These are phyloP conservation scores for Aureobasidium sp. DNA, from an alignment of 2,329 filamentous ascomycete genomes.

Conservation along the genomic window DNA sequence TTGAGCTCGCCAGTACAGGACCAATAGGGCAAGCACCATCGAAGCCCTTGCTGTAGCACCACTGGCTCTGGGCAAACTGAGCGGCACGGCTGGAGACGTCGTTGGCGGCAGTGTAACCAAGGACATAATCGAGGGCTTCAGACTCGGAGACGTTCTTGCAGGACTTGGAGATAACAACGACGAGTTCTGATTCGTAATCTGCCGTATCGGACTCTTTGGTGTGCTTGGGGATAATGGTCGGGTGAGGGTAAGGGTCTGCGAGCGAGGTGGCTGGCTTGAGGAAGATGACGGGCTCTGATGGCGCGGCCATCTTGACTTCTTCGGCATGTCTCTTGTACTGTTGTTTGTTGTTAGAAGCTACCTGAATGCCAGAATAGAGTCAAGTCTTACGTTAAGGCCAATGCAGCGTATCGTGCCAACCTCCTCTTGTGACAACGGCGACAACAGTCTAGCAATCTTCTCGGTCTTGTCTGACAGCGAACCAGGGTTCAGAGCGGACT, in stretches of 20 bases:
- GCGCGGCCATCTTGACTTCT: slow-evolving; percentile 45
- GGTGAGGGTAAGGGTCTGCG: slow-evolving; percentile 44
- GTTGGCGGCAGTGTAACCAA: slow-evolving; percentile 57
- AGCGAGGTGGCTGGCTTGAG: slow-evolving; percentile 49
- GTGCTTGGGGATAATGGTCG: slow-evolving; percentile 46
- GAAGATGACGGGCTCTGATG: slow-evolving; percentile 46
- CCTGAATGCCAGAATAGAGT: background rate
- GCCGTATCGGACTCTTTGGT: slow-evolving; percentile 45
- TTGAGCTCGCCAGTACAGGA: slow-evolving; percentile 17
- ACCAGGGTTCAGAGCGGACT: slow-evolving; percentile 49
- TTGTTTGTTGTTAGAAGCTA: background rate
- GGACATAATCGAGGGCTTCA: slow-evolving; percentile 50
- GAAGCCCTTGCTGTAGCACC: slow-evolving; percentile 53
- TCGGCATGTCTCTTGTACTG: slow-evolving; percentile 42
- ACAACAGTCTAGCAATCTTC: slow-evolving; percentile 40
- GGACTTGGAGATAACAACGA: slow-evolving; percentile 45
- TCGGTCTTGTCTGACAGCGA: slow-evolving; percentile 40
- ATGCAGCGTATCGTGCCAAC: slow-evolving; percentile 52
- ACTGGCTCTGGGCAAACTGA: slow-evolving; percentile 48
- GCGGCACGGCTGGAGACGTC: slow-evolving; percentile 53
- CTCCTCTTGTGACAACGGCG: slow-evolving; percentile 40
- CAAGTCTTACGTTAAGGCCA: slow-evolving; percentile 42
- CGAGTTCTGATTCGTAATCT: slow-evolving; percentile 54
- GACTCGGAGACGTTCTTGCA: slow-evolving; percentile 48
- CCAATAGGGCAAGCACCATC: slow-evolving; percentile 48